phyloP scores from a whole-genome alignment of 2,329 filamentous ascomycete species.

The Elsinoe batatas region DNA sequence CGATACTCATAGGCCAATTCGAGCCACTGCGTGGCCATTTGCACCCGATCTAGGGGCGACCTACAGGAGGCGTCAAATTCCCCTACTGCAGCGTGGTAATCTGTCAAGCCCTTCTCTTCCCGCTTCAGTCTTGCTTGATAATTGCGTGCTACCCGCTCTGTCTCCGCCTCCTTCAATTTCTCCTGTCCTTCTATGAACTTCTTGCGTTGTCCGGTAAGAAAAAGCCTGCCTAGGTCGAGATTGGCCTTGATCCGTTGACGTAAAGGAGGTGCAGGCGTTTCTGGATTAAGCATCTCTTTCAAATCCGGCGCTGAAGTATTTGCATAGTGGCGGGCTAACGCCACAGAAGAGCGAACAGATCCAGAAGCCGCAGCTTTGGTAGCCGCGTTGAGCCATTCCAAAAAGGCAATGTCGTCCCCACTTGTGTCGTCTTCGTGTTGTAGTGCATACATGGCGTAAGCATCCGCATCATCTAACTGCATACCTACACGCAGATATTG shows the following conservation, averaged over 20 bases:
- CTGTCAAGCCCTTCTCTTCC: neutral
- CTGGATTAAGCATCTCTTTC: neutral
- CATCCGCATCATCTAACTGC: conserved; percentile 35
- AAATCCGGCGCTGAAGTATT: conserved; percentile 20
- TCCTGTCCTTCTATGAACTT: neutral
- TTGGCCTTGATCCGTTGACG: neutral
- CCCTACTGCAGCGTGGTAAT: conserved; percentile 14
- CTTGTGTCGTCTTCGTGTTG: conserved; percentile 17
- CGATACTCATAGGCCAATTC: conserved; percentile 14
- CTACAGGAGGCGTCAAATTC: conserved; percentile 21
- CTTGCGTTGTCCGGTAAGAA: too few relatives aligned
- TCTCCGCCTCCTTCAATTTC: neutral
- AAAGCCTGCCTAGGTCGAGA: neutral
- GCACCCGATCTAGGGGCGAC: conserved; percentile 19
- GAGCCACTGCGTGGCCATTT: conserved; percentile 24
- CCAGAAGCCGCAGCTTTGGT: conserved; percentile 37
- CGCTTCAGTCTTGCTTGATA: neutral
- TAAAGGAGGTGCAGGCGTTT: neutral
- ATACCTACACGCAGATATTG: conserved; percentile 26
- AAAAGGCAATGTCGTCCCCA: conserved; percentile 21
- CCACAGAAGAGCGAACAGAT: conserved; percentile 29
- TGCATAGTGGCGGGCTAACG: conserved; percentile 33
- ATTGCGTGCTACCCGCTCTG: neutral
- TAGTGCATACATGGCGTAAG: conserved; percentile 30
- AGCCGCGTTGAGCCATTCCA: conserved; percentile 34